Percentiles rank a stretch among this genome's conserved stretches.
These are phyloP conservation scores for Trichoderma brevicompactum DNA, from an alignment of 2,329 filamentous ascomycete species.

Conservation along the genomic window DNA sequence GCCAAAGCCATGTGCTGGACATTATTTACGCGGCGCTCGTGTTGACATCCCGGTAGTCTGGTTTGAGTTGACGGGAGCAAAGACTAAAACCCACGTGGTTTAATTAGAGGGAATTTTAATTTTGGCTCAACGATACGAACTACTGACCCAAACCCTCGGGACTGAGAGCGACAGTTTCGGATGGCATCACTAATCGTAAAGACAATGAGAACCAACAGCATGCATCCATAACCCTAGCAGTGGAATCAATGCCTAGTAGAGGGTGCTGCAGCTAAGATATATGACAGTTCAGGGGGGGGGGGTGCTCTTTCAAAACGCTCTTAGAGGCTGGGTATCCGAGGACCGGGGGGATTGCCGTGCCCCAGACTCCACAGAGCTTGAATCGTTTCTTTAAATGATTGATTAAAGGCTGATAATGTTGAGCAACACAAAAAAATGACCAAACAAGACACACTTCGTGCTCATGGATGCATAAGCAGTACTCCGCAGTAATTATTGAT, in stretches of 20 bases:
- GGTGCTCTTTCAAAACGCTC: not conserved
- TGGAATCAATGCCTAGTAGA: not conserved
- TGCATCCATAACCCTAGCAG: not conserved
- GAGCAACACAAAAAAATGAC: too few relatives aligned
- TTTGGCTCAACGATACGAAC: not conserved
- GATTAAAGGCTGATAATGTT: too few relatives aligned
- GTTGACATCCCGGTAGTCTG: slow-evolving; percentile 1
- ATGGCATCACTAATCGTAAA: not conserved
- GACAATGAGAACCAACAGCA: slow-evolving; percentile 2
- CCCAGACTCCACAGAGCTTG: too few relatives aligned
- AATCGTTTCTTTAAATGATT: too few relatives aligned
- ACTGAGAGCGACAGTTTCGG: not conserved
- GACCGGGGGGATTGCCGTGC: too few relatives aligned
- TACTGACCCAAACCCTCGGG: slow-evolving; percentile 16
- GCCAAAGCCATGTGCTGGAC: too few relatives aligned
- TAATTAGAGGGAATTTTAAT: not conserved
- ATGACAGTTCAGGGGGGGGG: not conserved
- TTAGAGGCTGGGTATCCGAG: too few relatives aligned
- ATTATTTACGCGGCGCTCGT: too few relatives aligned
- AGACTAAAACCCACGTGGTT: not conserved
- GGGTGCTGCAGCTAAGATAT: not conserved
- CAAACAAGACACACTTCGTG: too few relatives aligned
- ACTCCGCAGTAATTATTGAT: too few relatives aligned
- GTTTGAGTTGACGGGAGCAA: not conserved
- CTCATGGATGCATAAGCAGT: too few relatives aligned